Evolutionary conservation across 2,329 filamentous ascomycete species (phyloP), one percentile per base, ranked within the genome.

Genomic region (Venturia nashicola): DNA sequence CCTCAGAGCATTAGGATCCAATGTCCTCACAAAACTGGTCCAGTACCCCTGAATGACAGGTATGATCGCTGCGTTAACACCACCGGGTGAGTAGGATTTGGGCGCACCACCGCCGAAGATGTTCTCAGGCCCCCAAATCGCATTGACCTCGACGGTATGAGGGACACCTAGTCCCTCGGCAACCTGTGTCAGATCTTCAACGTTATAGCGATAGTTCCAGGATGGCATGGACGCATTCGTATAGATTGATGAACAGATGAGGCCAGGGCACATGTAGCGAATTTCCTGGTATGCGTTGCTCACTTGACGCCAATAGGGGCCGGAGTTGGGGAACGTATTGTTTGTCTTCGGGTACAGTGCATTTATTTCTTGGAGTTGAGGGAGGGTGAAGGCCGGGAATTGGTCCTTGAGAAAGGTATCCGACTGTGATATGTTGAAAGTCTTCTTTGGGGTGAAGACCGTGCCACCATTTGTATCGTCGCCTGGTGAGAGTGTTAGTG

Each of bases 191-290:
- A 82, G 79, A 66, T 90, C 87, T 51, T 83, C 75, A 3, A 90
- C 88, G 64, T 86, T 82, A 75, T 85, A 90, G 51, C 82, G 83
- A 71, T 92, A 92, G 70, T 84, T 86, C 81, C 83, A 92, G 32
- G 80, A 82, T 1, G 72, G 69, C 20, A 77, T 68, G 16, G 74
- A 74, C 63, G n/a, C 14, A 8, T 42, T 43, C 3, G 43, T 61
- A 23, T 54, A 54, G 23, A 23, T 34, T 3, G 3, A 70, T 1
- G 78, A 80, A 70, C 87, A 75, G 72, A 78, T 82, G 46, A 87
- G 77, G 0, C 81, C 82, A 0, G 86, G 83, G 67, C 86, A 89
- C 67, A 78, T 85, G 72, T 88, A 88, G 5, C 85, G 78, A 68
- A 87, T 78, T 67, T 89, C 85, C 18, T 85, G 85, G 67, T 87